Evolutionary conservation across 306 rosid species (phyloP).

Genomic region (Casuarina equisetifolia): DNA sequence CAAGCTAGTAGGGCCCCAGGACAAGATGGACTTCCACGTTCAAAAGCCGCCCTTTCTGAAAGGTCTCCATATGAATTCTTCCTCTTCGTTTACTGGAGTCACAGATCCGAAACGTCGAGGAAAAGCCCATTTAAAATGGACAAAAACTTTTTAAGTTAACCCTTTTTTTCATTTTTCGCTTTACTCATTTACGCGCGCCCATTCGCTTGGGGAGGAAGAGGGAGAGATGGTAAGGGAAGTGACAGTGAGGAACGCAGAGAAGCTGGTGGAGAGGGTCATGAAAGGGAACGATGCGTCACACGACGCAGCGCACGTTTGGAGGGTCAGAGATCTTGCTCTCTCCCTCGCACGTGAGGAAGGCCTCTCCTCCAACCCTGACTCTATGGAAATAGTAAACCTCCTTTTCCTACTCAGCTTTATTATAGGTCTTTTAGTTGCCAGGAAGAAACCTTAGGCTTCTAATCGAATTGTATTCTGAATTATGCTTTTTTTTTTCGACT

Average conservation of each 20-base stretch:
- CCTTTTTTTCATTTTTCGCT: too few relatives aligned
- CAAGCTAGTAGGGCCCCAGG: too few relatives aligned
- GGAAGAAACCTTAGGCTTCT: neutral
- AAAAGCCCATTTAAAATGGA: too few relatives aligned
- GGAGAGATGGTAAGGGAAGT: conserved; percentile 43
- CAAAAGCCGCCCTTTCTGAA: too few relatives aligned
- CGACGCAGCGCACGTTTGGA: conserved; percentile 77
- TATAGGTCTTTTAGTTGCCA: neutral
- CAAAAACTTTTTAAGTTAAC: too few relatives aligned
- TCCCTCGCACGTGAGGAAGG: conserved; percentile 77
- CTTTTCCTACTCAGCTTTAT: neutral
- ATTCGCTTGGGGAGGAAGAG: too few relatives aligned
- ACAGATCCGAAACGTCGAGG: too few relatives aligned
- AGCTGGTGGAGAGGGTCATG: conserved; percentile 63
- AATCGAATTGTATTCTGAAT: neutral
- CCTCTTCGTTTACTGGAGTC: too few relatives aligned
- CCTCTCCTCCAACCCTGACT: conserved; percentile 56
- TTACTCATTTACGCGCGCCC: too few relatives aligned
- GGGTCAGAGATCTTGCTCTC: conserved; percentile 86
- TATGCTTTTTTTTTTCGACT: neutral
- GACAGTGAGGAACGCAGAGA: conserved; percentile 67
- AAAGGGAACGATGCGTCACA: conserved; percentile 84
- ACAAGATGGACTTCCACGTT: too few relatives aligned
- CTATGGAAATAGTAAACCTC: conserved; percentile 67
- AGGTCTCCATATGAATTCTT: too few relatives aligned